A percentile compares a stretch with the other conserved stretches of the same genome.
phyloP scores from a whole-genome alignment of 73 alveolate genomes.

The Durusdinium trenchii region DNA sequence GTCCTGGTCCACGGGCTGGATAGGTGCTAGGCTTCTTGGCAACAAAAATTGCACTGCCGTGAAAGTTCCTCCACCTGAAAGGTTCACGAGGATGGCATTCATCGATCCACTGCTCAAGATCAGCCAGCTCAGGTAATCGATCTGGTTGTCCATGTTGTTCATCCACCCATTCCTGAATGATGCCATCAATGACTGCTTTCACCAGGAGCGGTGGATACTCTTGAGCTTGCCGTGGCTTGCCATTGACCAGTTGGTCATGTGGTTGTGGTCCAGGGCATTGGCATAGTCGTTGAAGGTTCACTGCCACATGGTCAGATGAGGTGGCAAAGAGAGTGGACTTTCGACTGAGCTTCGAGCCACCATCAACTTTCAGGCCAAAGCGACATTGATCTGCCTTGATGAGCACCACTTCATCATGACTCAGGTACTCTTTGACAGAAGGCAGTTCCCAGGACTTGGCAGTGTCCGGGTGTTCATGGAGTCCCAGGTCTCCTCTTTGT shows the following conservation, averaged over 20 bases:
- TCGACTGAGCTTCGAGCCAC: neutral
- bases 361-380: neutral
- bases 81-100: too few relatives aligned
- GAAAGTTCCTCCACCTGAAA: too few relatives aligned
- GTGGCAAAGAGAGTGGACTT: neutral
- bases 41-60: too few relatives aligned
- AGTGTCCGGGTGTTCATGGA: neutral
- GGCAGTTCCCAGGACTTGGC: neutral
- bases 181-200: neutral
- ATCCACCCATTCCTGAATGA: too few relatives aligned
- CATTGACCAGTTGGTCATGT: neutral
- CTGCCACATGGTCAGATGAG: neutral
- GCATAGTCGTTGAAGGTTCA: neutral
- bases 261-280: neutral
- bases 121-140: too few relatives aligned
- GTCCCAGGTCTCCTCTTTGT: too few relatives aligned
- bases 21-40: too few relatives aligned
- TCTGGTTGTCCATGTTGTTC: too few relatives aligned
- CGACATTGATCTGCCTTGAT: neutral
- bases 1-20: too few relatives aligned
- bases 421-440: neutral
- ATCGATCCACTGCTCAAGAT: too few relatives aligned
- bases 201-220: neutral
- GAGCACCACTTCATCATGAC: neutral
- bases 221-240: neutral